Evolutionary conservation across 768 basidiomycete species (phyloP), one percentile per base, ranked within the genome.

Genomic region (Pleurotus pulmonarius): DNA sequence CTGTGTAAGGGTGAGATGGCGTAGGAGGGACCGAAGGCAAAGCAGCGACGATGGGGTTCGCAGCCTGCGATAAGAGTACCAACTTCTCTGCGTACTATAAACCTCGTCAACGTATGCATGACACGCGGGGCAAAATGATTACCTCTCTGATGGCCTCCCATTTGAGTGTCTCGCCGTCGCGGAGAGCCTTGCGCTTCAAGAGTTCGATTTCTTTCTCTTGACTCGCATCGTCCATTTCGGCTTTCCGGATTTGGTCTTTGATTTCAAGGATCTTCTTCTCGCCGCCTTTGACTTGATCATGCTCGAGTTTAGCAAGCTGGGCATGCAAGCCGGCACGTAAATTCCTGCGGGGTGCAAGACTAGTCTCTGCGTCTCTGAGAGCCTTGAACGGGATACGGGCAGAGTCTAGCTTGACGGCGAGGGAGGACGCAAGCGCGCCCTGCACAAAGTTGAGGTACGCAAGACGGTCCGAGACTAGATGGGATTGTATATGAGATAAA

Each of bases 101-200:
- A 34, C 11, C 9, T 11, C 8, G 11, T 34, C 29, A 34, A 11
- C 29, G 11, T 34, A 34, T 11, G 29, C 11, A 34, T 11, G 9
- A 34, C 8, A 34, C 1, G 29, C 29, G 11, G 11, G 1, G 4
- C 59, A 59, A 46, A 12, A 29, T 41, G 25, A 63, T 65, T 63
- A 90, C 91, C 83, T 94, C 92, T 65, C 83, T 79, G 49, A 92
- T 70, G 9, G 92, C 92, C 43, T 87, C 83, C 90, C 92, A 94
- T 62, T 90, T 92, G 41, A 75, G 66, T 46, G 76, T 73, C 65
- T 93, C 92, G 67, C 88, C 90, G 63, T 92, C 90, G 49, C 78
- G 74, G 51, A 92, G 63, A 0, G 83, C 89, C 67, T 89, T 91
- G 45, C 92, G 79, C 73, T 90, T 88, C 67, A 92, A 59, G 38